Percentiles rank a stretch among this genome's conserved stretches.
Conservation (phyloP, 2,329 filamentous ascomycete species). For the Cercospora sojina region DNA sequence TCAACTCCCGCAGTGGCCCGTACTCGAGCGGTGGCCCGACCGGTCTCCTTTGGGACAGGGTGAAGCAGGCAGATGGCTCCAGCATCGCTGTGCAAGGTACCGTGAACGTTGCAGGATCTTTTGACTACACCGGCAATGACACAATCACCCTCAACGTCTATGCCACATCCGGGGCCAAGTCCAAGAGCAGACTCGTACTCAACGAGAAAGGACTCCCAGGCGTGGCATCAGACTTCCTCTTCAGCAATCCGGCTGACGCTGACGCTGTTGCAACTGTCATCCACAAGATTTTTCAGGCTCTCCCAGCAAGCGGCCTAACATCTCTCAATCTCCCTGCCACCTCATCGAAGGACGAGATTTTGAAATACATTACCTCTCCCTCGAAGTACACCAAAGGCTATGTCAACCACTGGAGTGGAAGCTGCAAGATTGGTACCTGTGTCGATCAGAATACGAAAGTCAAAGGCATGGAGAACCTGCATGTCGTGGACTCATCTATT, state of each 20-base stretch:
- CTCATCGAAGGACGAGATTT: slow-evolving; percentile 50
- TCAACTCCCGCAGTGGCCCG: slow-evolving; percentile 51
- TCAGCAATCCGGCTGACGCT: slow-evolving; percentile 49
- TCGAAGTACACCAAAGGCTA: slow-evolving; percentile 51
- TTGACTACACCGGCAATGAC: slow-evolving; percentile 51
- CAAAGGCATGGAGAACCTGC: slow-evolving; percentile 51
- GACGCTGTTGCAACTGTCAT: slow-evolving; percentile 53
- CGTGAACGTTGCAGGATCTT: slow-evolving; percentile 50
- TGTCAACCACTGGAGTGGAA: slow-evolving; percentile 57
- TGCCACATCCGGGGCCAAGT: slow-evolving; percentile 56
- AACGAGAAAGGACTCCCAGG: slow-evolving; percentile 56
- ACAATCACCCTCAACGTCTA: slow-evolving; percentile 59
- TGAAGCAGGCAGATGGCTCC: slow-evolving; percentile 54
- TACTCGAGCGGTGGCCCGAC: slow-evolving; percentile 56
- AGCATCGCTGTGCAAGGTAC: slow-evolving; percentile 55
- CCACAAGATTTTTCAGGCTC: slow-evolving; percentile 49
- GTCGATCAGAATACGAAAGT: slow-evolving; percentile 52
- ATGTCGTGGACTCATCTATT: slow-evolving; percentile 55
- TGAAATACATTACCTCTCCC: slow-evolving; percentile 51
- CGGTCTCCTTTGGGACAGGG: slow-evolving; percentile 54
- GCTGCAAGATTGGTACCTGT: slow-evolving; percentile 52
- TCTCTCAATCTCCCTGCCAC: slow-evolving; percentile 52
- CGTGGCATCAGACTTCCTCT: slow-evolving; percentile 53
- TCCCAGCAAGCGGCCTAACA: slow-evolving; percentile 46
- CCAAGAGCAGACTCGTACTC: slow-evolving; percentile 52